phyloP scores from a whole-genome alignment of 495 filamentous ascomycete genomes.

The Neohortaea acidophila region DNA sequence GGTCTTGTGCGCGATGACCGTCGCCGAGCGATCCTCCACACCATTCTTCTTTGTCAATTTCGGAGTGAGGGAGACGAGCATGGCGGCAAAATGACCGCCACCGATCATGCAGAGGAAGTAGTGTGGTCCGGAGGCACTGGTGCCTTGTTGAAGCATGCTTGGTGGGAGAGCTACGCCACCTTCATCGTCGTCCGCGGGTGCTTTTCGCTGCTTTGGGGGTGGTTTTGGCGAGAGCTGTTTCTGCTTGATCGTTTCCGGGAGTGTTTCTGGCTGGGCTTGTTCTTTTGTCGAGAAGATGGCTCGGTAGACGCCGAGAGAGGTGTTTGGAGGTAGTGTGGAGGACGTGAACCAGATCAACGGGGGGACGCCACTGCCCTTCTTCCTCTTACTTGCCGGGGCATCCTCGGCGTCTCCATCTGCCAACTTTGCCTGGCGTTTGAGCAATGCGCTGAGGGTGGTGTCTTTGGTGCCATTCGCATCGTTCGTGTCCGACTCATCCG shows the following conservation, averaged over 20 bases:
- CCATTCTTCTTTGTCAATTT: constrained; percentile 57
- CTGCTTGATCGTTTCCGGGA: constrained; percentile 50
- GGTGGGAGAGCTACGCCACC: constrained; percentile 36
- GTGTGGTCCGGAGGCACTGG: constrained; percentile 41
- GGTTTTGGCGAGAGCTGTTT: constrained; percentile 56
- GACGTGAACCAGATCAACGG: constrained; percentile 80
- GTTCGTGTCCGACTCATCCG: constrained; percentile 28
- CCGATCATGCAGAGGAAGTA: constrained; percentile 97
- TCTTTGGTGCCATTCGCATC: constrained; percentile 41
- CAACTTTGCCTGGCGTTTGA: constrained; percentile 71
- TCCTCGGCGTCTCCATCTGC: constrained; percentile 38
- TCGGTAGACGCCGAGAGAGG: constrained; percentile 70
- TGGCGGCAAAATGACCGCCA: constrained; percentile 91
- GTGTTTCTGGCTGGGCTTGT: constrained; percentile 42
- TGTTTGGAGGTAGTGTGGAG: constrained; percentile 55
- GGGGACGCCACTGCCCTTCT: constrained; percentile 45
- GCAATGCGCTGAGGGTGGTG: constrained; percentile 50
- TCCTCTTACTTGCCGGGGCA: constrained; percentile 30
- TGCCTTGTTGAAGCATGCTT: constrained; percentile 29
- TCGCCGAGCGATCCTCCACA: constrained; percentile 60
- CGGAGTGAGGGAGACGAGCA: constrained; percentile 79
- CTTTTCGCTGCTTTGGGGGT: constrained; percentile 22
- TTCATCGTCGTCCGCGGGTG: constrained; percentile 8
- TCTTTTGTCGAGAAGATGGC: constrained; percentile 63
- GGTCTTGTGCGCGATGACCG: constrained; percentile 85